Evolutionary conservation across 2,329 filamentous ascomycete species (phyloP).

Genomic region (Exophiala sp.): DNA sequence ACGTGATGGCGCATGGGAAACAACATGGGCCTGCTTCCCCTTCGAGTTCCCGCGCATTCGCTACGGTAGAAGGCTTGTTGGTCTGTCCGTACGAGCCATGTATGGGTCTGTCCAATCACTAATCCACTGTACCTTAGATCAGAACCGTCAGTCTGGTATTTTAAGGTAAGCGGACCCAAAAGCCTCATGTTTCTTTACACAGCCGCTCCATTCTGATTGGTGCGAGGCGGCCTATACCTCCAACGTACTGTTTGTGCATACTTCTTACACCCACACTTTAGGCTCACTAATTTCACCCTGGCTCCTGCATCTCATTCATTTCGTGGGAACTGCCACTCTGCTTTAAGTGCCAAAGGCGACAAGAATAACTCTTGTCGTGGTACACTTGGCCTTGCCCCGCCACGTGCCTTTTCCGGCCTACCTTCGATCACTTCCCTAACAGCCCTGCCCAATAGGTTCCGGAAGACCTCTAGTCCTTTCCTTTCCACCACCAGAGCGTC

Average conservation of each 20-base stretch:
- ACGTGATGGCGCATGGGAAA: too few relatives aligned
- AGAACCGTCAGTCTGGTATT: constrained; percentile 16
- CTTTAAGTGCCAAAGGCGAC: constrained; percentile 3
- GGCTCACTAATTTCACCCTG: constrained; percentile 25
- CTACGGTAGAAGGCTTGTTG: too few relatives aligned
- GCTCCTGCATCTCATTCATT: constrained; percentile 21
- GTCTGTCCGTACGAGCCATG: neutral
- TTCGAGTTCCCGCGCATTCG: too few relatives aligned
- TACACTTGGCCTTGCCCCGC: constrained; percentile 18
- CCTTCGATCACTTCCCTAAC: constrained; percentile 6
- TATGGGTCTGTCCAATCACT: constrained; percentile 1
- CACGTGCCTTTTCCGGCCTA: constrained; percentile 19
- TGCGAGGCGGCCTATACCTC: constrained; percentile 14
- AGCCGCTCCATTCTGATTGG: constrained; percentile 18
- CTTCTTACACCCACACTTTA: constrained; percentile 13
- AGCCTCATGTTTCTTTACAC: constrained; percentile 16
- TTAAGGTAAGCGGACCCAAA: constrained; percentile 4
- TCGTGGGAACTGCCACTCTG: constrained; percentile 6
- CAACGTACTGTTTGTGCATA: neutral
- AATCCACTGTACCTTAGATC: constrained; percentile 16
- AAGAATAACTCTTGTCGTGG: constrained; percentile 22
- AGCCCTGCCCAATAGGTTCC: constrained; percentile 23
- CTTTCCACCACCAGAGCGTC: constrained; percentile 27
- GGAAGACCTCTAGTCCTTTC: constrained; percentile 18
- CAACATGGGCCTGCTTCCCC: too few relatives aligned